Evolutionary conservation across 2,329 filamentous ascomycete species (phyloP).

Genomic region (Magnaporthales sp.): DNA sequence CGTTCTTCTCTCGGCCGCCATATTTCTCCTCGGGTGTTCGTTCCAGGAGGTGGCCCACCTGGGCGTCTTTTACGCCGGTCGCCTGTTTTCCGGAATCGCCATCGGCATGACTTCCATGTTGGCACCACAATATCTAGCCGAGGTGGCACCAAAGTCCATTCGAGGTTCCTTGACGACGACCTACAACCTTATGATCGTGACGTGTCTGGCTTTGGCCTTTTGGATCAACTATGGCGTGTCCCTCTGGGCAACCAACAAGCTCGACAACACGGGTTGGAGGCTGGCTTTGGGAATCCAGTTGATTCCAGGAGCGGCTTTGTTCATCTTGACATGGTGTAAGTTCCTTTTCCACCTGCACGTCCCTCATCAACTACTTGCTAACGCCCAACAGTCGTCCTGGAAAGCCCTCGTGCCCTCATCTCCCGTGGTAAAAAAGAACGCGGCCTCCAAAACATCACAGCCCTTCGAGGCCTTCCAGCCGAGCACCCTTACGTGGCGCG

Average conservation of each 20-base stretch:
- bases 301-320: conserved; percentile 26
- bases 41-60: conserved; percentile 27
- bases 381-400: conserved; percentile 17
- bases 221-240: conserved; percentile 22
- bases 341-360: background rate
- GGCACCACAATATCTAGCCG: conserved; percentile 29
- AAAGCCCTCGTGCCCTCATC: conserved; percentile 26
- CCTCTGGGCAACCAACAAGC: conserved; percentile 17
- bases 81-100: conserved; percentile 25
- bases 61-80: conserved; percentile 25
- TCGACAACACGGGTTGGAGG: conserved; percentile 25
- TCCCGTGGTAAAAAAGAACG: conserved; percentile 23
- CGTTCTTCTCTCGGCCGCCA: conserved; percentile 14
- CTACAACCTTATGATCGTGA: conserved; percentile 29
- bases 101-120: conserved; percentile 27
- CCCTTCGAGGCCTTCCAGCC: conserved; percentile 26
- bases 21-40: conserved; percentile 23
- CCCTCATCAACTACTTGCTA: background rate
- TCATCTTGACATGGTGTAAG: conserved; percentile 22
- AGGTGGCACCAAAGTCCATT: conserved; percentile 29
- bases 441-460: conserved; percentile 26
- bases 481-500: conserved; percentile 27
- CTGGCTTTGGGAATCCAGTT: conserved; percentile 26
- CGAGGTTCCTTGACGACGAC: conserved; percentile 29
- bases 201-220: conserved; percentile 22